Evolutionary conservation across 2,329 filamentous ascomycete species (phyloP).

Genomic region (Phoma herbarum): DNA sequence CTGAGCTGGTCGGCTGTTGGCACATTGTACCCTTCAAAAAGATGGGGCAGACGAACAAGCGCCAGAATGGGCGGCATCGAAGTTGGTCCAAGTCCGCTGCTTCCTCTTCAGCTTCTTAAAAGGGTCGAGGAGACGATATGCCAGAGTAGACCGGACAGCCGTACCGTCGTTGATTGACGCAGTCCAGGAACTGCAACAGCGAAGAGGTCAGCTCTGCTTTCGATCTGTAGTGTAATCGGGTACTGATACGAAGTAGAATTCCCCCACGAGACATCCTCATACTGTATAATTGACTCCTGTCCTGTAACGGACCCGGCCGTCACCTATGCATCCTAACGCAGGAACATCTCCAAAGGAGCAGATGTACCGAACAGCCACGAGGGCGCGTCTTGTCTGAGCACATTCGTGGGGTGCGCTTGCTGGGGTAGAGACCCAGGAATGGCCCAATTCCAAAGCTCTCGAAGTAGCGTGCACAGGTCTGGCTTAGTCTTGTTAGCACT

Average conservation of each 20-base stretch:
- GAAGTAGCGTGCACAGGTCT: not conserved
- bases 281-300: not conserved
- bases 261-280: not conserved
- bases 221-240: not conserved
- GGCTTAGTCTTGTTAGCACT: not conserved
- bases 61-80: not conserved
- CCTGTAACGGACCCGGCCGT: not conserved
- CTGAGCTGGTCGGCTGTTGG: slow-evolving; percentile 21
- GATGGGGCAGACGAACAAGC: not conserved
- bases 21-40: not conserved
- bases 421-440: not conserved
- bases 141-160: not conserved
- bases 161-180: not conserved
- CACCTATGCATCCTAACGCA: slow-evolving; percentile 9
- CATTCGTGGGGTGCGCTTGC: not conserved
- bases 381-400: not conserved
- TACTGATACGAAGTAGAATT: slow-evolving; percentile 6
- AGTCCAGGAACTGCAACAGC: not conserved
- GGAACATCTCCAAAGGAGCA: slow-evolving; percentile 4
- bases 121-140: not conserved
- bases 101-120: not conserved
- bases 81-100: not conserved
- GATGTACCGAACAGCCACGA: not conserved
- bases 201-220: slow-evolving; percentile 9
- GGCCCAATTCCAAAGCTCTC: not conserved